Base-by-base conservation (phyloP, 345 rosid species). In the Pistacia vera region DNA sequence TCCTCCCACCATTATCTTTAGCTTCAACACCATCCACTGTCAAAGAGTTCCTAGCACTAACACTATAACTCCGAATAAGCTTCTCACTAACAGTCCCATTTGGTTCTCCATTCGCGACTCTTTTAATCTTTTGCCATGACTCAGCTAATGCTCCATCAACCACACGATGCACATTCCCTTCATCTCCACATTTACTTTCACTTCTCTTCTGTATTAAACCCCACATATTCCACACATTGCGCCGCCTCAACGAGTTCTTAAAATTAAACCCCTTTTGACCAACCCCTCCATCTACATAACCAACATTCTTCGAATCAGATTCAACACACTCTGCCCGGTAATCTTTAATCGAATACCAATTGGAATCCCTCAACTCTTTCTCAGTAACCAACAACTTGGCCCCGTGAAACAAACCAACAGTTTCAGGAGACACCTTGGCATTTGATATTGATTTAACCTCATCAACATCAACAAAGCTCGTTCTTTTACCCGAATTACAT, bases 361-460 rank as follows among this genome's bases (percentile, higher is more conserved):
- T 87, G 4, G 93, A 85, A 82, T 81, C 88, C 75, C 87, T 83
- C 72, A 82, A 75, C 61, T 91, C 90, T 77, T 83, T 84, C 85
- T 89, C 90, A 0, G 90, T 82, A 66, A 86, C 81, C 57, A 93
- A 77, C 83, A 86, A 17, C 86, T 89, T 85, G 41, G 92, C 92
- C 73, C 91, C 89, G 57, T 86, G 81, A 78, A 90, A 84, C 81
- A 88, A 70, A 49, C 87, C 88, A 54, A 82, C 86, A 16, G 94
- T 87, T 36, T 91, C 90, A 63, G 97, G 92, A 25, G 97, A 86
- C 52, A 93, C 90, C 81, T 88, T 90, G 2, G 92, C 86, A 73
- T 90, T 88, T 0, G 90, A 88, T 72, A 81, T 83, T 44, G 83
- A 80, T 77, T 85, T 93, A 79, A 90, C 60, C 75, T 90, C 97